phyloP scores from a whole-genome alignment of 176 grass and related monocot genomes.

The Oryza nivara region DNA sequence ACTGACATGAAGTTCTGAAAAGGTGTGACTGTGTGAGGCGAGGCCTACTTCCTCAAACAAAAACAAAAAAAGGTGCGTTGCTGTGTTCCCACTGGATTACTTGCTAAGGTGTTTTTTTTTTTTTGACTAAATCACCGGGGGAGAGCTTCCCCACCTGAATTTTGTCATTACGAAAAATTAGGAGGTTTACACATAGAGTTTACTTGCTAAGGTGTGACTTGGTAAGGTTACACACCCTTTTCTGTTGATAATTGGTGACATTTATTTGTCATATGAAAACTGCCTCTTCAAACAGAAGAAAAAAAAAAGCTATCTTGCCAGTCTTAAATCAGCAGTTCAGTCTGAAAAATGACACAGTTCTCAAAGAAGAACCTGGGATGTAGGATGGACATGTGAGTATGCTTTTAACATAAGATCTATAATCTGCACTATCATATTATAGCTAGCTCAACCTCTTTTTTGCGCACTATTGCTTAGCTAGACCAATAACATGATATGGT shows the following conservation, averaged over 20 bases:
- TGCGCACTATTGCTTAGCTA: slow-evolving; percentile 12
- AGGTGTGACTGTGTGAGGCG: slow-evolving; percentile 19
- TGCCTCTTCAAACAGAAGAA: slow-evolving; percentile 50
- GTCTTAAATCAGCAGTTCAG: slow-evolving; percentile 69
- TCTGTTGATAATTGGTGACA: background rate
- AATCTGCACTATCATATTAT: background rate
- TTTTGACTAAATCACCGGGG: background rate
- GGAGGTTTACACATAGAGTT: no score
- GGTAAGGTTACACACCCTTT: slow-evolving; percentile 42
- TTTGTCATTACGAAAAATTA: no score
- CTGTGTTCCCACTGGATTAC: slow-evolving; percentile 43
- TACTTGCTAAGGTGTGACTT: slow-evolving; percentile 13
- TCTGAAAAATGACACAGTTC: slow-evolving; percentile 67
- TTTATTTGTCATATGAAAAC: background rate
- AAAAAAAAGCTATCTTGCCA: slow-evolving; percentile 76
- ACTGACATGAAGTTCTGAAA: background rate
- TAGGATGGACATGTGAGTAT: slow-evolving; percentile 71
- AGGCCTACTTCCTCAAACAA: slow-evolving; percentile 57
- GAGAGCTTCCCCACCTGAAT: no score
- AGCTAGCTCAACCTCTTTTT: background rate
- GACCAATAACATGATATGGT: background rate
- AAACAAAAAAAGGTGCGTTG: no score
- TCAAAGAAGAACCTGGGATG: slow-evolving; percentile 76
- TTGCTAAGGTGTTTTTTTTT: slow-evolving; percentile 53
- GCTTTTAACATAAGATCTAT: background rate